Conservation (phyloP, 179 eudicot species). For the Spergularia azorica region DNA sequence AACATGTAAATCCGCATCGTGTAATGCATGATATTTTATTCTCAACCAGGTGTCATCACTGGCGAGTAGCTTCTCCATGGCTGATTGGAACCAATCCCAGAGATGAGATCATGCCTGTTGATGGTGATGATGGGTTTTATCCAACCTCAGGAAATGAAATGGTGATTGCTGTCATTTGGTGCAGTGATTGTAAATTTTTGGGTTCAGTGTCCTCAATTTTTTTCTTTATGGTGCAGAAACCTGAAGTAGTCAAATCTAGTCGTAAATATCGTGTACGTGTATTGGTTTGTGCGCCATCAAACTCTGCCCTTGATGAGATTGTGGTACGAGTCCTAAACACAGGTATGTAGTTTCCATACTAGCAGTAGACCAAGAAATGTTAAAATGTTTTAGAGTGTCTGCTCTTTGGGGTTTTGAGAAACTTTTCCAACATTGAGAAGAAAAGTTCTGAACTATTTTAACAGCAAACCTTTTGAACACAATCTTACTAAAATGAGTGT, state of each 20-base stretch:
- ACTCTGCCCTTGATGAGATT: conserved; percentile 98
- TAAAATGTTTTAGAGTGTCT: background rate
- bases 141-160: conserved; percentile 85
- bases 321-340: conserved; percentile 76
- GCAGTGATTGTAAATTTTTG: conserved; percentile 9
- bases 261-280: conserved; percentile 95
- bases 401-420: background rate
- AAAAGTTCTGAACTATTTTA: background rate
- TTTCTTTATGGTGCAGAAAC: conserved; percentile 59
- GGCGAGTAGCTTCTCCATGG: conserved; percentile 97
- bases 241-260: conserved; percentile 83
- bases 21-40: conserved; percentile 6
- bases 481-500: too few relatives aligned
- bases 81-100: conserved; percentile 69
- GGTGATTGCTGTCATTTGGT: conserved; percentile 44
- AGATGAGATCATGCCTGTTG: conserved; percentile 75
- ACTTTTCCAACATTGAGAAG: background rate
- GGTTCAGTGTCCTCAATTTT: conserved; percentile 13
- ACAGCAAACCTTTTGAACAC: too few relatives aligned
- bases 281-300: conserved; percentile 97
- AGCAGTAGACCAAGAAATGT: background rate
- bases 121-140: conserved; percentile 91
- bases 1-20: background rate
- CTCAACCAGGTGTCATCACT: conserved; percentile 54
- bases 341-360: conserved; percentile 41